These are phyloP conservation scores for Cryptococcus sp. DNA, from an alignment of 1,284 basidiomycete genomes.

Conservation along the genomic window DNA sequence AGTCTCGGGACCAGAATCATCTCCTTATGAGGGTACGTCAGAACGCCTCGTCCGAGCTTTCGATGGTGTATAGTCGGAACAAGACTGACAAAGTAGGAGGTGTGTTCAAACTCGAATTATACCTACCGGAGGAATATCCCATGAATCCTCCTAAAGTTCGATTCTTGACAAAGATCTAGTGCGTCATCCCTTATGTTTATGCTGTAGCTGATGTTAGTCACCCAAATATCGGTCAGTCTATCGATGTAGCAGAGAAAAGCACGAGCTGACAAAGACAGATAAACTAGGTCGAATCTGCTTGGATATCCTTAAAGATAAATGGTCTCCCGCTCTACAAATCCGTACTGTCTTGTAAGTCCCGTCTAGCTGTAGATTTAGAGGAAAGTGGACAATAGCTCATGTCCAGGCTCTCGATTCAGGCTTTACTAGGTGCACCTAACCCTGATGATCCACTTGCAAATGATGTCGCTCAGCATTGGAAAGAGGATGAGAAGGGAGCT, in stretches of 20 bases:
- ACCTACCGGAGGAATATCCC: constrained; percentile 97
- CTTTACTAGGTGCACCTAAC: constrained; percentile 90
- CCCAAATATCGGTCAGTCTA: constrained; percentile 85
- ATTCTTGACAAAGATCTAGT: constrained; percentile 97
- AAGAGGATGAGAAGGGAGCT: constrained; percentile 90
- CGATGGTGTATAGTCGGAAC: constrained; percentile 4
- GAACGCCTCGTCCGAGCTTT: constrained; percentile 42
- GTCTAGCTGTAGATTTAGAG: background rate
- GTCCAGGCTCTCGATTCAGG: constrained; percentile 77
- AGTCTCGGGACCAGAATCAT: constrained; percentile 87
- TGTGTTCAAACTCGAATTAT: constrained; percentile 90
- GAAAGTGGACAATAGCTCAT: background rate
- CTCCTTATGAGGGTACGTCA: constrained; percentile 95
- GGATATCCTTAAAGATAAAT: constrained; percentile 99
- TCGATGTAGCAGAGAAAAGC: background rate
- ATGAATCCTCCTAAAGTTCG: constrained; percentile 99
- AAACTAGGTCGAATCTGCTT: constrained; percentile 97
- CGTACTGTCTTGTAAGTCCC: constrained; percentile 71
- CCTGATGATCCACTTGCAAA: constrained; percentile 96
- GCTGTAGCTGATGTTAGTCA: constrained; percentile 51
- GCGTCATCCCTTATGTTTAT: constrained; percentile 6
- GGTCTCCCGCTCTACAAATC: constrained; percentile 97
- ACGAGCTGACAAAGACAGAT: constrained; percentile 55
- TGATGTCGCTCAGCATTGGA: constrained; percentile 93
- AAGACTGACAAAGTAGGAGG: constrained; percentile 59